These are phyloP conservation scores for Porcisia deanei DNA, from an alignment of 208 protist species.

Conservation along the genomic window DNA sequence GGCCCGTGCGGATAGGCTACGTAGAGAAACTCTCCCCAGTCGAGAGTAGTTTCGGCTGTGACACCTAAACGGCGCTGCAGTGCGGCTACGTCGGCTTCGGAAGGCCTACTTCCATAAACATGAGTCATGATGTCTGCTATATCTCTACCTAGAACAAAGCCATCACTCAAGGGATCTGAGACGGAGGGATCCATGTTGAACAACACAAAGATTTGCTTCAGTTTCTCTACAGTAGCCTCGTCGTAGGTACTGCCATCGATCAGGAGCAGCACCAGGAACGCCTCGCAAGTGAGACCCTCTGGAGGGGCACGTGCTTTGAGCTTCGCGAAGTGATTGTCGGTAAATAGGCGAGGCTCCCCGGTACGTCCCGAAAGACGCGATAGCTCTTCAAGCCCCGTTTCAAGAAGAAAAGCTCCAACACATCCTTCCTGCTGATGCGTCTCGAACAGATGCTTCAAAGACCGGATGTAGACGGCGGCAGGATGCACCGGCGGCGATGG, in stretches of 20 bases:
- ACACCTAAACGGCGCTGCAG: constrained; percentile 43
- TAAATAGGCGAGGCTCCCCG: constrained; percentile 8
- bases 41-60: constrained; percentile 55
- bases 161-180: constrained; percentile 23
- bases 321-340: constrained; percentile 27
- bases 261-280: constrained; percentile 63
- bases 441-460: constrained; percentile 65
- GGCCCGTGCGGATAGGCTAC: constrained; percentile 52
- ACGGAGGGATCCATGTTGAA: constrained; percentile 56
- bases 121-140: constrained; percentile 45
- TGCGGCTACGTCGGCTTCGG: constrained; percentile 25
- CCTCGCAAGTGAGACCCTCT: constrained; percentile 51
- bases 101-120: constrained; percentile 39
- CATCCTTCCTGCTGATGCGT: constrained; percentile 11
- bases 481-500: constrained; percentile 55
- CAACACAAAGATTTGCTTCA: constrained; percentile 58
- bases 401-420: constrained; percentile 14
- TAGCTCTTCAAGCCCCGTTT: constrained; percentile 37
- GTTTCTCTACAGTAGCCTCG: constrained; percentile 30
- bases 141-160: constrained; percentile 51
- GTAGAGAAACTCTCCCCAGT: constrained; percentile 83
- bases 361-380: constrained; percentile 34
- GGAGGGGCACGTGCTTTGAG: constrained; percentile 49
- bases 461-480: constrained; percentile 58
- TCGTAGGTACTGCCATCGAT: constrained; percentile 57